Evolutionary conservation across 2,329 filamentous ascomycete genomes (phyloP), one percentile per base, ranked within the genome.

Genomic region (Aureobasidium vineae): DNA sequence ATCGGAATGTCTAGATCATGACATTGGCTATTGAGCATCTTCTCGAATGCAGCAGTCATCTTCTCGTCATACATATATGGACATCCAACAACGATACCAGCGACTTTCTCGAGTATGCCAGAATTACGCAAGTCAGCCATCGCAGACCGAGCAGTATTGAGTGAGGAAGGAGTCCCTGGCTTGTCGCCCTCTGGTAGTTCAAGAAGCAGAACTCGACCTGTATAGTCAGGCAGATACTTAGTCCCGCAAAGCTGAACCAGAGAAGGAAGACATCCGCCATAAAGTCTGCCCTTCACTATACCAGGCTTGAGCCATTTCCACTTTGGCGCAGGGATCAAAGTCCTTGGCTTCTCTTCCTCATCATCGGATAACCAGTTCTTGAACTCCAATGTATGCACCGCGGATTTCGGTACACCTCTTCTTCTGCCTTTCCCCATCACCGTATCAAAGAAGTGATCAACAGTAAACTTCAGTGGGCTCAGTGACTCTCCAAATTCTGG

Each of bases 401-500:
- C 5, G 1, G 67, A 68, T 16, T 33, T 23, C 2, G 59, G 59
- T 5, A 67, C n/a, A 43, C 19, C 41, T 3, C n/a, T 21, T 5
- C 28, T 21, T 13, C n/a, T 5, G 6, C 2, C 31, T 6, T 40
- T 23, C 28, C 11, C n/a, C 50, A 47, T 47, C 33, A 63, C 5
- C 26, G n/a, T 63, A 5, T 19, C 38, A 1, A 70, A 64, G 28
- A 74, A 74, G 63, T 71, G 65, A 5, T 66, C 43, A 0, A 47
- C 26, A 1, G 70, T 72, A 56, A 75, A 74, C 10, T 41, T 8
- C 16, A 69, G 47, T 6, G 69, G 70, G 41, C 50, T 63, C 11
- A 68, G 69, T 6, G 65, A 64, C 13, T 76, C 73, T 0, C 66
- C 71, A 49, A 74, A 72, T 28, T 74, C 67, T 0, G 72, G 64